Base-by-base conservation (phyloP, 805 yeast species). In the Candida patagonica region DNA sequence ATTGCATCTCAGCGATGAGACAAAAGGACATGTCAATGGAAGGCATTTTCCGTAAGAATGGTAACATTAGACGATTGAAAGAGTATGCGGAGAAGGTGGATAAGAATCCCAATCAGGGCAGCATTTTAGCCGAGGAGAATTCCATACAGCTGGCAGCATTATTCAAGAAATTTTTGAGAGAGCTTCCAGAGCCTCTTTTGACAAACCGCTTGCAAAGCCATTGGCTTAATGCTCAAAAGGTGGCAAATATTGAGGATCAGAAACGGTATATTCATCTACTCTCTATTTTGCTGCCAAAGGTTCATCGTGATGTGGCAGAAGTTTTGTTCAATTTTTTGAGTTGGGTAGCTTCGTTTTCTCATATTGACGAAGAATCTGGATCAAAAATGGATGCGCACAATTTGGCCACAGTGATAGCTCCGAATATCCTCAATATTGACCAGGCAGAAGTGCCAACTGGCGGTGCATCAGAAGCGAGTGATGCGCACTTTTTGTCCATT, bases 351-450 rank as follows among this genome's bases (percentile, higher is more conserved):
- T 84, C 97, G 2, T 92, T 92, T 63, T 83, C 96, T 1, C 88
- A 85, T 50, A 76, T 88, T 45, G 96, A 87, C 54, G 94, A 86
- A 51, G 88, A 83, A 49, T 74, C 77, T 17, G 92, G 92, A 1
- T 86, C 96, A 2, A 92, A 89, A 63, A 92, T 92, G 98, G 96
- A 89, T 57, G 75, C 83, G 25, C 95, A 87, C 56, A 92, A 92
- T 58, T 68, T 92, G 47, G 95, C 98, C 1, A 92, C 97, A 0
- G 99, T 92, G 2, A 71, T 92, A 37, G 83, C 96, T 0, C 99
- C 99, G 1, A 92, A 88, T 54, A 78, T 92, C 33, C 66, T 94
- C 30, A 80, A 80, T 50, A 61, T 80, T 1, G 72, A 70, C 45
- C 49, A 48, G 20, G 46, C 45, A 46, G 44, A 39, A 6, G 26